These are phyloP conservation scores for Extremus antarcticus DNA, from an alignment of 495 filamentous ascomycete species.

Conservation along the genomic window DNA sequence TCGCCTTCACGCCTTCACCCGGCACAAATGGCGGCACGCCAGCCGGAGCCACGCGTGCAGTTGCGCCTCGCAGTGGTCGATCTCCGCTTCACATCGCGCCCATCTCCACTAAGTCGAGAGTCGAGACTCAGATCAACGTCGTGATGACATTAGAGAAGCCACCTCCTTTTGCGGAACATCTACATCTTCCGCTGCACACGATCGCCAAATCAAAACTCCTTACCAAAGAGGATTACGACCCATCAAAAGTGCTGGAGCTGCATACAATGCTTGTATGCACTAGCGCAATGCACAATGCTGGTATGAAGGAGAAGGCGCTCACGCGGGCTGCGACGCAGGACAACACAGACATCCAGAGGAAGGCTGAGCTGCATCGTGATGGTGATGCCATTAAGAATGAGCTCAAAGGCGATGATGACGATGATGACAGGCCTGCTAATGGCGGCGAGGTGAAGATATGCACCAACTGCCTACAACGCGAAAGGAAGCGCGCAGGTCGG, in stretches of 20 bases:
- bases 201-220: conserved; percentile 86
- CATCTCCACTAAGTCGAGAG: conserved; percentile 69
- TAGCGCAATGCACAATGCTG: conserved; percentile 75
- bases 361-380: conserved; percentile 23
- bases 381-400: background rate
- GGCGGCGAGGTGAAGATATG: conserved; percentile 86
- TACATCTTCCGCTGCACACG: conserved; percentile 78
- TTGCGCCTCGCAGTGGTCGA: conserved; percentile 31
- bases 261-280: conserved; percentile 75
- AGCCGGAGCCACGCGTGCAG: background rate
- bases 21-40: conserved; percentile 7
- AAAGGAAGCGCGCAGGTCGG: conserved; percentile 76
- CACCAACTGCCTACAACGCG: conserved; percentile 66
- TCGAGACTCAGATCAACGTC: conserved; percentile 89
- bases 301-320: conserved; percentile 51
- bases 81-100: conserved; percentile 41
- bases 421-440: conserved; percentile 62
- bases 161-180: conserved; percentile 58
- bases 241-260: conserved; percentile 67
- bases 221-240: conserved; percentile 49
- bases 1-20: conserved; percentile 19
- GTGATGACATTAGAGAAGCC: conserved; percentile 61
- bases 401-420: conserved; percentile 26
- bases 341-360: conserved; percentile 31
- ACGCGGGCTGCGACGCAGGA: conserved; percentile 43